Evolutionary conservation across 176 grass and related monocot species (phyloP), one percentile per base, ranked within the genome.

Genomic region (Triticum turgidum): DNA sequence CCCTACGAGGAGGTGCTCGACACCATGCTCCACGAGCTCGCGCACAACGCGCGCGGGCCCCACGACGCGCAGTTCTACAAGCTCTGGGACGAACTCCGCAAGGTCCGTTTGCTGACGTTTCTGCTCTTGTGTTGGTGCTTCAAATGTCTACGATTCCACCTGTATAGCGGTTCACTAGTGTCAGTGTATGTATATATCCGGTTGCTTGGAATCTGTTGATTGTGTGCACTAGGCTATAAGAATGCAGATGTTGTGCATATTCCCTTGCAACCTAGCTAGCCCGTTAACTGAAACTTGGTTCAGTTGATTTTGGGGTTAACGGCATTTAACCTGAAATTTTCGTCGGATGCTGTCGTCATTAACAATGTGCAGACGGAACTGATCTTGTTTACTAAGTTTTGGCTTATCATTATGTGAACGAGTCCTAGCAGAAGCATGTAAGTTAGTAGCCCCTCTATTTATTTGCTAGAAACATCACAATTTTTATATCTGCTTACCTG

Each of bases 1-100:
- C 90, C 94, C 39, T 96, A 94, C 76, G 94, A 99, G 81, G 81
- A 96, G 89, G 94, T 96, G 59, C 97, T 93, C 61, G 97, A 99
- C 80, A 96, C 97, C 24, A 99, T 96, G 97, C 94, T 99, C 41
- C 97, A 99, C 47, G 94, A 96, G 77, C 93, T 99, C 18, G 94
- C 90, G 73, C 97, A 96, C 82, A 99, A 87, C 39, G 59, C 35
- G 24, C 94, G 90, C 15, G 97, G 88, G 13, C 97, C 97, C 3
- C 97, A 99, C 20, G 90, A 94, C 18, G 89, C 88, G 0, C 88
- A 93, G 79, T 96, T 99, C 51, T 99, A 99, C 89, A 96, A 94
- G 61, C 97, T 96, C 76, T 99, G 97, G 97, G 97, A 99, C 65
- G 97, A 96, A 11, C 89, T 99, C 39, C 94, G 97, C 80, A 96